Evolutionary conservation across 1,284 basidiomycete species (phyloP), one percentile per base, ranked within the genome.

Genomic region (Ceratobasidium sp.): DNA sequence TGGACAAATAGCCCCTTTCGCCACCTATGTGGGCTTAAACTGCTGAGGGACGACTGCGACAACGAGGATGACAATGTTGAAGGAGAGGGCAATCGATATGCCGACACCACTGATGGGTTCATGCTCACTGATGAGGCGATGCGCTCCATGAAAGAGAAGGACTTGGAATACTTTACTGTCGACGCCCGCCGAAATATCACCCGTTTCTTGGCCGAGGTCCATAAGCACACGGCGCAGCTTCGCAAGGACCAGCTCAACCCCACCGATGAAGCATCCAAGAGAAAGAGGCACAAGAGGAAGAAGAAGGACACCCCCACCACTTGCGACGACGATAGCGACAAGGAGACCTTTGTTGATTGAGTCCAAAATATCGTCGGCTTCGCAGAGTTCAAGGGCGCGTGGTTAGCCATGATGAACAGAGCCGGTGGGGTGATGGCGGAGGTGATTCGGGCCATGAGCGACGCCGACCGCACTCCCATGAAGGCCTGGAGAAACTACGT

Each of bases 391-490:
- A 61, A 41, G 22, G 58, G 58, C 41, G 69, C 69, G 2, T 11
- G 51, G 9, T 34, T 73, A 6, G 69, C 31, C 0, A 62, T 73
- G 69, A n/a, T 51, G 19, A 73, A 73, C 31, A 16, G 19, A n/a
- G 16, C 19, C 2, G 58, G 22, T 16, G 58, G 69, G 4, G 41
- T 62, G 5, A 37, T 73, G n/a, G 24, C 27, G 5, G 8, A 8
- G 13, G 46, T 73, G 11, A 4, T 19, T 9, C 16, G 2, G 11
- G 3, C 3, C 6, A 73, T 73, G 69, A 24, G 1, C 13, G 37
- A 49, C 14, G 13, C 16, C 31, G 22, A 22, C 22, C 48, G 46
- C 27, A 62, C 46, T 0, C 69, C 69, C 11, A 34, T 39, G 29
- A 19, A 37, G 27, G 43, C 58, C 7, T 73, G 69, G 69, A 43